phyloP scores from a whole-genome alignment of 1,139 yeast genomes.

The Hyphopichia khmerensis region DNA sequence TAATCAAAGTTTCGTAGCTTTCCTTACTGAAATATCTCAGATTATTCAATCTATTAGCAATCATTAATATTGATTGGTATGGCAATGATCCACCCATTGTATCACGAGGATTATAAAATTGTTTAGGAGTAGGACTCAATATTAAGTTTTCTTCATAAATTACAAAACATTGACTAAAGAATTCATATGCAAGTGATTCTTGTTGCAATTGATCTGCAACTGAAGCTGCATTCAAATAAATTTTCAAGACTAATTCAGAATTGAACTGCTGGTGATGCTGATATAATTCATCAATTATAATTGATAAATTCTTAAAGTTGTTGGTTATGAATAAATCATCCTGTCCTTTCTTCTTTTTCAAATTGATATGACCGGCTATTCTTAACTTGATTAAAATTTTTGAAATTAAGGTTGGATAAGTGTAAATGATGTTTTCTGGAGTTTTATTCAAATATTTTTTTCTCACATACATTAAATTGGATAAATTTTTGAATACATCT shows the following conservation, averaged over 20 bases:
- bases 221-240: conserved; percentile 57
- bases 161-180: conserved; percentile 83
- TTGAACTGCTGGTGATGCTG: conserved; percentile 44
- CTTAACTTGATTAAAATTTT: conserved; percentile 61
- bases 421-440: conserved; percentile 53
- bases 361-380: conserved; percentile 36
- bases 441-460: conserved; percentile 57
- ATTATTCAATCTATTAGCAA: conserved; percentile 63
- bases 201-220: conserved; percentile 73
- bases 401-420: conserved; percentile 74
- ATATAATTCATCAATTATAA: conserved; percentile 68
- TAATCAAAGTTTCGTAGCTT: conserved; percentile 76
- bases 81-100: conserved; percentile 40
- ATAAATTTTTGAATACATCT: conserved; percentile 52
- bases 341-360: conserved; percentile 18
- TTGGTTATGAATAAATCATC: conserved; percentile 39
- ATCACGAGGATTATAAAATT: conserved; percentile 33
- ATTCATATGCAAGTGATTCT: conserved; percentile 70
- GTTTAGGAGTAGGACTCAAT: conserved; percentile 16
- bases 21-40: conserved; percentile 59
- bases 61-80: conserved; percentile 39
- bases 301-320: conserved; percentile 72
- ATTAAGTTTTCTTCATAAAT: conserved; percentile 76
- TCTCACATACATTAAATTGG: conserved; percentile 55
- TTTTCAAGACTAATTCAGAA: conserved; percentile 50